These are phyloP conservation scores for Alternaria burnsii DNA, from an alignment of 2,329 filamentous ascomycete genomes.

Conservation along the genomic window DNA sequence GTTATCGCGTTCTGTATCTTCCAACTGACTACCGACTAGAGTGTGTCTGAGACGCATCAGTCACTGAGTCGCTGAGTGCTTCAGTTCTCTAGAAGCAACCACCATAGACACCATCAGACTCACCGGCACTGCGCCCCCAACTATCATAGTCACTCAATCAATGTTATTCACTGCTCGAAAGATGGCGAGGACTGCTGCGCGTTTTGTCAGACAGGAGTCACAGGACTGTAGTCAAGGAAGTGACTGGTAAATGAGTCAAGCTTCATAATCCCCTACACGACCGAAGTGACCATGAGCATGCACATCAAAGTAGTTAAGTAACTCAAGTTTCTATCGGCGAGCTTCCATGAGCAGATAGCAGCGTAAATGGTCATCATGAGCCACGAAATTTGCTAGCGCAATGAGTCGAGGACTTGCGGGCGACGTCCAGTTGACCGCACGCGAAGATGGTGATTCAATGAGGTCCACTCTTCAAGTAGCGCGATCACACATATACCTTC, in stretches of 20 bases:
- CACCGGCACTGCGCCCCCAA: neutral
- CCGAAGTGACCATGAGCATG: neutral
- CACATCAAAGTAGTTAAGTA: neutral
- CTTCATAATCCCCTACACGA: constrained; percentile 11
- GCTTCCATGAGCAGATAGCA: constrained; percentile 19
- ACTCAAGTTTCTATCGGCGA: neutral
- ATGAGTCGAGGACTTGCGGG: neutral
- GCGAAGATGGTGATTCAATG: neutral
- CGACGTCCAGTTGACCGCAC: neutral
- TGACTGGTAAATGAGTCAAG: constrained; percentile 17
- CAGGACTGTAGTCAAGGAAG: constrained; percentile 13
- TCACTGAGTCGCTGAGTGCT: neutral
- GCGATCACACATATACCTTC: neutral
- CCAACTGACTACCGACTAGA: neutral
- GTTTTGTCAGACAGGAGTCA: constrained; percentile 15
- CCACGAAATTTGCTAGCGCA: constrained; percentile 5
- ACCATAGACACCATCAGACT: neutral
- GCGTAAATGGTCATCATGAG: constrained; percentile 15
- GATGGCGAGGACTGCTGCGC: constrained; percentile 1
- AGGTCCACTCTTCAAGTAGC: neutral
- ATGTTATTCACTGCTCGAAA: constrained; percentile 8
- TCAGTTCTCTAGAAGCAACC: neutral
- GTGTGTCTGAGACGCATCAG: neutral
- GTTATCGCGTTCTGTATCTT: neutral
- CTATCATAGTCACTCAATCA: constrained; percentile 1